phyloP scores from a whole-genome alignment of 2,329 filamentous ascomycete genomes.

The Penicillium sp. region DNA sequence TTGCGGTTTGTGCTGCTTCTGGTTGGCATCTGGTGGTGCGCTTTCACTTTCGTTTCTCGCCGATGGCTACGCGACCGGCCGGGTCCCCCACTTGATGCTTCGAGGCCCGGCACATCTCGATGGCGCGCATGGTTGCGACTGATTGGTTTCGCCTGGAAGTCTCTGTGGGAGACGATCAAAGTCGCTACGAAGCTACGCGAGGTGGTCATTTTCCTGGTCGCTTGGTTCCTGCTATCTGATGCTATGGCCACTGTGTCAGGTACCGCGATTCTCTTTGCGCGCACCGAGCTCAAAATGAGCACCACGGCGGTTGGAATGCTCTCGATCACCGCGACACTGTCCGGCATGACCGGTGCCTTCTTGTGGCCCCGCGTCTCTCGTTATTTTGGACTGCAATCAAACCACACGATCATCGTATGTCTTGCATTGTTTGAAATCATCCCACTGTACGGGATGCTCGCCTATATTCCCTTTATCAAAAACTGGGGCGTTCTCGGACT shows the following conservation, averaged over 20 bases:
- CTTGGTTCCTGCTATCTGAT: conserved; percentile 88
- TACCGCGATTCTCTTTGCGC: conserved; percentile 86
- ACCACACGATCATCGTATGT: conserved; percentile 82
- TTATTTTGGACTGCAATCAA: conserved; percentile 60
- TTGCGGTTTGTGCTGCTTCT: conserved; percentile 75
- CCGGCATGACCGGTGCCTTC: conserved; percentile 76
- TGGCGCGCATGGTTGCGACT: conserved; percentile 58
- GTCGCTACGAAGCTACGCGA: conserved; percentile 66
- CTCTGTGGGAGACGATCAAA: conserved; percentile 67
- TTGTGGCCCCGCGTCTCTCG: conserved; percentile 73
- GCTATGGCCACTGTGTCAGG: conserved; percentile 85
- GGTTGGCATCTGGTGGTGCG: conserved; percentile 80
- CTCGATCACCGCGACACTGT: conserved; percentile 76
- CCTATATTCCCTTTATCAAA: conserved; percentile 71
- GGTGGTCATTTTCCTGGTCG: conserved; percentile 71
- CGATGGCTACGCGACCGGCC: conserved; percentile 77
- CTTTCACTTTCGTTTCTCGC: conserved; percentile 77
- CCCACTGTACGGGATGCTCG: conserved; percentile 76
- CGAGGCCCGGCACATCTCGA: conserved; percentile 10
- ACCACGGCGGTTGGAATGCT: conserved; percentile 77
- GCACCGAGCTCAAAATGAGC: conserved; percentile 78
- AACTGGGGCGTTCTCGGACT: conserved; percentile 69
- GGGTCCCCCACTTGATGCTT: conserved; percentile 58
- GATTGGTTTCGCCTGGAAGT: conserved; percentile 72
- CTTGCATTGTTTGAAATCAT: conserved; percentile 85